A percentile compares a stretch with the other conserved stretches of the same genome.
These are phyloP conservation scores for Microdochium paspali DNA, from an alignment of 2,329 filamentous ascomycete species.

Conservation along the genomic window DNA sequence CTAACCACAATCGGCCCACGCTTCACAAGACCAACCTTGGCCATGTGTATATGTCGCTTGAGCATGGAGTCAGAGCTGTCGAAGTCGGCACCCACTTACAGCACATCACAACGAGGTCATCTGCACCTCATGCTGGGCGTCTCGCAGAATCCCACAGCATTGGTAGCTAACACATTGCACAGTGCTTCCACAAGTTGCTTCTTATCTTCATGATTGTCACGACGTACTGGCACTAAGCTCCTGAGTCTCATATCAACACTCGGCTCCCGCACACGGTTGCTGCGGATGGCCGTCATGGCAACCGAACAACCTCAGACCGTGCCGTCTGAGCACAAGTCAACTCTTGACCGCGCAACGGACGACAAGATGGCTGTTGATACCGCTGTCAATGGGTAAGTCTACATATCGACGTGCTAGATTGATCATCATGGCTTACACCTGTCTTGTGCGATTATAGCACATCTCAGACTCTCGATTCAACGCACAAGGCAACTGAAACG, in stretches of 20 bases:
- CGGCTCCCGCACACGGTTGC: background rate
- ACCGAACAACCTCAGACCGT: conserved; percentile 18
- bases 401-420: background rate
- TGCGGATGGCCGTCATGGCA: conserved; percentile 20
- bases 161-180: background rate
- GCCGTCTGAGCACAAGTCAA: conserved; percentile 11
- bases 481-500: background rate
- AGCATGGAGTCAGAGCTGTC: too few relatives aligned
- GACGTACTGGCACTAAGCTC: background rate
- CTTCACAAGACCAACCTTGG: too few relatives aligned
- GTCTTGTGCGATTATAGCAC: conserved; percentile 6
- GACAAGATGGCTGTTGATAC: conserved; percentile 41
- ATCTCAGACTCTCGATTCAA: background rate
- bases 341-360: conserved; percentile 7
- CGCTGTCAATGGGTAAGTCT: conserved; percentile 48
- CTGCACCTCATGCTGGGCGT: background rate
- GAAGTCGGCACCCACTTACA: too few relatives aligned
- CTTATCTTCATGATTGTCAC: background rate
- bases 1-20: too few relatives aligned
- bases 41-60: too few relatives aligned
- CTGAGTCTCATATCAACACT: background rate
- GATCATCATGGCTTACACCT: conserved; percentile 1
- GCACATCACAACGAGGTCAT: too few relatives aligned
- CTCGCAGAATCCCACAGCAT: background rate
- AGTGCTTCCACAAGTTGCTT: background rate